Base-by-base conservation (phyloP, 176 grass and related monocot genomes). In the Eremochloa ophiuroides region DNA sequence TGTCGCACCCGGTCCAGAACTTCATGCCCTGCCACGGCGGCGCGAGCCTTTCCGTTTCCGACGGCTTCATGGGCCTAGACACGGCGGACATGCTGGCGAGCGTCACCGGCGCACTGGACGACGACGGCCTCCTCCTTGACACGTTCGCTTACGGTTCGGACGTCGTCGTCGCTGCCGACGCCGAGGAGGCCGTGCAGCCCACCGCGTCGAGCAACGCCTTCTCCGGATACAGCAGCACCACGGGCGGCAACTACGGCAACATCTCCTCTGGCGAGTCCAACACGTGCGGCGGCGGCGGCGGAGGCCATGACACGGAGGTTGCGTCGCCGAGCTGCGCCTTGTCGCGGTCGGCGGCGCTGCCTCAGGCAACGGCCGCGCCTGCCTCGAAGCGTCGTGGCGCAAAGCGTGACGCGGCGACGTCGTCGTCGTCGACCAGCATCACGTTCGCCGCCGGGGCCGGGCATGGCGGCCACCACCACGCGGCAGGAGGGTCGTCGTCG, bases 191-290 rank as follows among this genome's bases (percentile, higher is more conserved):
- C 35, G 35, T n/a, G 2, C 74, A 66, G 7, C 23, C 73, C 10
- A 37, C 74, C 14, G 66, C 27, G 31, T 86, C 83, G 14, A 82
- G 82, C 73, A n/a, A 74, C 18, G 78, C 47, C 39, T 89, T 89
- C 83, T 90, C 84, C 20, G 73, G 88, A 1, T 90, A 86, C 79
- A 82, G 79, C 60, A 89, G 73, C 58, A 78, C 83, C 74, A 86
- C 83, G 3, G 74, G 73, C 28, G n/a, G 67, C 40, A 73, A 71
- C 26, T 59, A 59, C 3, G 72, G 88, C 3, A 90, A 90, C 83
- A 78, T 90, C 74, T 90, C 88, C 39, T 90, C 88, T 20, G 83
- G 83, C 33, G 84, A 90, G 14, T 90, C 88, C 47, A 86, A 83
- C 74, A 79, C 79, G 2, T 82, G 27, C 68, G 39, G 67, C 25